A percentile compares a stretch with the other conserved stretches of the same genome.
Conservation (phyloP, 2,329 filamentous ascomycete species). For the Dactylellina drechsleri region DNA sequence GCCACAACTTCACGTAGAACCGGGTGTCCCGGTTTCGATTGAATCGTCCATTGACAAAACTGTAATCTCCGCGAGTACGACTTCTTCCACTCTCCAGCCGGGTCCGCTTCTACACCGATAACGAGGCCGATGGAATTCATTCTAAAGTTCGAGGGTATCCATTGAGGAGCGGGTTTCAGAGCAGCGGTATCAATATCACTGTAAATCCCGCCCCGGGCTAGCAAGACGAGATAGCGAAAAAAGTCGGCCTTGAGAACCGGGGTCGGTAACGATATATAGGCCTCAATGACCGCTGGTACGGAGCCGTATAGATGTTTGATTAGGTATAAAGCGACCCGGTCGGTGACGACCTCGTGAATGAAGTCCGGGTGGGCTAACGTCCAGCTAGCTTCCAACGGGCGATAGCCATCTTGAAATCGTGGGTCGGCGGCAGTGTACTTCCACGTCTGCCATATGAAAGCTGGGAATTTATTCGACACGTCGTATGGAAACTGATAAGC, state of each 20-base stretch:
- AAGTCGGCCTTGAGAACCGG: slow-evolving; percentile 74
- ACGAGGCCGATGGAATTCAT: slow-evolving; percentile 83
- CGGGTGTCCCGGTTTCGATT: slow-evolving; percentile 92
- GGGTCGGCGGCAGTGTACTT: slow-evolving; percentile 81
- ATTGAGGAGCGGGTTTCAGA: slow-evolving; percentile 82
- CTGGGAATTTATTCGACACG: slow-evolving; percentile 85
- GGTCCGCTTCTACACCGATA: slow-evolving; percentile 94
- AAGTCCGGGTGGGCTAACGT: slow-evolving; percentile 86
- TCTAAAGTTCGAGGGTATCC: slow-evolving; percentile 83
- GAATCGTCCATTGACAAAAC: slow-evolving; percentile 99
- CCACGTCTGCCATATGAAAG: slow-evolving; percentile 99
- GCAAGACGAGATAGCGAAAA: slow-evolving; percentile 75
- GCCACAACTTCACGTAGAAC: slow-evolving; percentile 87
- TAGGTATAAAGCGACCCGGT: slow-evolving; percentile 81
- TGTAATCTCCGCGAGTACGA: slow-evolving; percentile 98
- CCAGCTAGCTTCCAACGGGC: slow-evolving; percentile 89
- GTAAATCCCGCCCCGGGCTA: slow-evolving; percentile 84
- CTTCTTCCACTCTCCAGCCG: slow-evolving; percentile 91
- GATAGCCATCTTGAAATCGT: slow-evolving; percentile 78
- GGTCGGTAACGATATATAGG: slow-evolving; percentile 77
- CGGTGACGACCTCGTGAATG: slow-evolving; percentile 90
- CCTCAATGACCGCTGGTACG: slow-evolving; percentile 79
- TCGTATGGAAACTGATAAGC: slow-evolving; percentile 95
- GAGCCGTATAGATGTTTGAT: slow-evolving; percentile 87
- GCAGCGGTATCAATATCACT: slow-evolving; percentile 91